phyloP scores from a whole-genome alignment of 2,329 filamentous ascomycete genomes.

The Emmonsiellopsis sp. region DNA sequence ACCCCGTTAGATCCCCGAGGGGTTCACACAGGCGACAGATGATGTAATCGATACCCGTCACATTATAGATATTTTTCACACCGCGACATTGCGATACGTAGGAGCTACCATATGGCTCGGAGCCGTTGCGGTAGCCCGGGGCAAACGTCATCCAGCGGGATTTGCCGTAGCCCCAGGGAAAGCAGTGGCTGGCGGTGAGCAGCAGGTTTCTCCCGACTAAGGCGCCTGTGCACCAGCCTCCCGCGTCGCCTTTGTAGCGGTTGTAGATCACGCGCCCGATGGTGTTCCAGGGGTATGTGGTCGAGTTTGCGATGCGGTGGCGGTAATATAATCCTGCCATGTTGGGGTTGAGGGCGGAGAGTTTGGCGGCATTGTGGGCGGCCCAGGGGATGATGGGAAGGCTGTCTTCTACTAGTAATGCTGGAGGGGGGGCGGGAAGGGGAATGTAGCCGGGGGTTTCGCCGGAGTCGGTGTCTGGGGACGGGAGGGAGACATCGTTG shows the following conservation, averaged over 20 bases:
- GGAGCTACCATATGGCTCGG: conserved; percentile 14
- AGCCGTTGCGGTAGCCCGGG: conserved; percentile 12
- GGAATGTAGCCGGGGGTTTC: conserved; percentile 10
- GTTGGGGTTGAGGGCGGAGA: conserved; percentile 4
- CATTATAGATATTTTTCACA: conserved; percentile 15
- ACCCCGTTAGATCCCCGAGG: conserved; percentile 14
- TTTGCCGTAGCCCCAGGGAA: conserved; percentile 14
- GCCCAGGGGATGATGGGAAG: background rate
- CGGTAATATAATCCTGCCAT: conserved; percentile 8
- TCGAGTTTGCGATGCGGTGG: conserved; percentile 10
- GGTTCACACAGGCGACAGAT: conserved; percentile 15
- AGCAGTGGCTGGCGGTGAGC: conserved; percentile 17
- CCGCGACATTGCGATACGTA: conserved; percentile 15
- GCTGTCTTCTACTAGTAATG: background rate
- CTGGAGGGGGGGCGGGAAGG: background rate
- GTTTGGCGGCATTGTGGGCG: conserved; percentile 2
- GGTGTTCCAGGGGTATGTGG: conserved; percentile 15
- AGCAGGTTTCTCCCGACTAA: conserved; percentile 14
- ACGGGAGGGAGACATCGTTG: background rate
- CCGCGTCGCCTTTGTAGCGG: conserved; percentile 12
- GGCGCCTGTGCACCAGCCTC: conserved; percentile 16
- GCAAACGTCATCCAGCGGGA: conserved; percentile 16
- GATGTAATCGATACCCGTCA: conserved; percentile 17
- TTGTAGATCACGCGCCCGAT: conserved; percentile 14
- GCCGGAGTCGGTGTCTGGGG: conserved; percentile 6